Conservation (phyloP, 78 protist species). For the Pigoraptor vietnamica region DNA sequence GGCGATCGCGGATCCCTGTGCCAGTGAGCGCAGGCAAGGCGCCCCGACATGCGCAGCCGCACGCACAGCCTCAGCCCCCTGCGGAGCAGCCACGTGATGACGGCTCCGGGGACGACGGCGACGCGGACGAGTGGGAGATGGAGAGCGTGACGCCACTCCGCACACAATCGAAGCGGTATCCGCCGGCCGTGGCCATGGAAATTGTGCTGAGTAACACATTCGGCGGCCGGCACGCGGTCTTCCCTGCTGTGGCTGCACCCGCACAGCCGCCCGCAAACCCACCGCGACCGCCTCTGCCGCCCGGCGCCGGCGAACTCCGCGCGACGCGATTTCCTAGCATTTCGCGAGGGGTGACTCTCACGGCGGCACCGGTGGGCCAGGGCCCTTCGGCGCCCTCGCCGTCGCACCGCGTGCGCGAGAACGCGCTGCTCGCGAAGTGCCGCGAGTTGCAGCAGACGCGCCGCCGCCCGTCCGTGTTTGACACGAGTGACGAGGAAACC, state of each 20-base stretch:
- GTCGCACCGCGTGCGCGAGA: background rate
- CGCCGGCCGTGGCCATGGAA: background rate
- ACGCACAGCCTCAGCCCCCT: too few relatives aligned
- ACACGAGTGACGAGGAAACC: background rate
- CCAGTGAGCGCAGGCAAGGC: too few relatives aligned
- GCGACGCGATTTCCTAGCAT: background rate
- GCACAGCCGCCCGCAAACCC: too few relatives aligned
- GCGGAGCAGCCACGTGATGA: too few relatives aligned
- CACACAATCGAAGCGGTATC: background rate
- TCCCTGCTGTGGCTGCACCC: too few relatives aligned
- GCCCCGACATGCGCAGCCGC: too few relatives aligned
- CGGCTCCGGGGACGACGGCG: background rate
- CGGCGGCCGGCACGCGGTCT: background rate
- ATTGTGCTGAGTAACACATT: background rate
- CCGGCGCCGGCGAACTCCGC: background rate
- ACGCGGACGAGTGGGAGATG: background rate
- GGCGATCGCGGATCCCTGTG: too few relatives aligned
- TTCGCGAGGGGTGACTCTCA: background rate
- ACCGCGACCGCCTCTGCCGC: background rate
- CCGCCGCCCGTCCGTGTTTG: background rate
- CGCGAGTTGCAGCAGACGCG: background rate
- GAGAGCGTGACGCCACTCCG: background rate
- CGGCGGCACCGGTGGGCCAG: background rate
- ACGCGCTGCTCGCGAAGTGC: background rate
- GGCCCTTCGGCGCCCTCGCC: background rate